Evolutionary conservation across 192 early-diverging fungal genomes (phyloP).

Genomic region (Backusella tarrabulga): DNA sequence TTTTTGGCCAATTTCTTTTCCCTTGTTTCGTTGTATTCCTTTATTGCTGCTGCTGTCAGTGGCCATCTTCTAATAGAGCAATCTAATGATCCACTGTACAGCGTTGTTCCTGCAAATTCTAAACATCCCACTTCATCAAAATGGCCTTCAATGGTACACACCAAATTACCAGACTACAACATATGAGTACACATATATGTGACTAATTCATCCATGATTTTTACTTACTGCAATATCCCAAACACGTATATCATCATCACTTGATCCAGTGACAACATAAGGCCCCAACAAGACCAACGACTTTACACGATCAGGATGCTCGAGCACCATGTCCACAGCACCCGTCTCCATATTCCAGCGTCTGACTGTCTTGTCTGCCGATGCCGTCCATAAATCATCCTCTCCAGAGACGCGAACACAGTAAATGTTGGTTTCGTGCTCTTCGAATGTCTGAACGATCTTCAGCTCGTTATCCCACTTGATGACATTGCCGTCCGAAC

Average conservation of each 20-base stretch:
- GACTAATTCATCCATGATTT: too few species aligned
- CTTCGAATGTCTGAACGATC: slow-evolving; percentile 46
- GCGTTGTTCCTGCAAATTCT: slow-evolving; percentile 49
- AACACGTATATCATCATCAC: slow-evolving; percentile 83
- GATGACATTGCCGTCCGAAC: slow-evolving; percentile 61
- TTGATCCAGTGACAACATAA: slow-evolving; percentile 77
- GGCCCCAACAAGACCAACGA: slow-evolving; percentile 60
- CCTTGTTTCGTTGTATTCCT: slow-evolving; percentile 13
- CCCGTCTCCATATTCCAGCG: slow-evolving; percentile 83
- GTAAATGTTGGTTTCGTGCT: slow-evolving; percentile 84
- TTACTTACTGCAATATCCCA: slow-evolving; percentile 83
- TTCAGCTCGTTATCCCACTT: slow-evolving; percentile 62
- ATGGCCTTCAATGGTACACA: slow-evolving; percentile 81
- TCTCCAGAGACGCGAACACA: slow-evolving; percentile 51
- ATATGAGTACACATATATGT: too few species aligned
- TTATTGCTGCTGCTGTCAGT: slow-evolving; percentile 35
- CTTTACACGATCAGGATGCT: slow-evolving; percentile 85
- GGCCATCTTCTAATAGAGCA: slow-evolving; percentile 84
- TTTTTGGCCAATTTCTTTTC: slow-evolving; percentile 18
- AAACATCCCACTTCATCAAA: slow-evolving; percentile 86
- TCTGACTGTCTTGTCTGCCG: slow-evolving; percentile 88
- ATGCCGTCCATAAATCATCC: slow-evolving; percentile 81
- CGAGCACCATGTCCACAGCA: slow-evolving; percentile 66
- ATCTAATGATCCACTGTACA: slow-evolving; percentile 86
- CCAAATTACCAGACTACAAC: slow-evolving; percentile 65